These are phyloP conservation scores for Phytopythium kandeliae DNA, from an alignment of 352 stramenopile genomes.

Conservation along the genomic window DNA sequence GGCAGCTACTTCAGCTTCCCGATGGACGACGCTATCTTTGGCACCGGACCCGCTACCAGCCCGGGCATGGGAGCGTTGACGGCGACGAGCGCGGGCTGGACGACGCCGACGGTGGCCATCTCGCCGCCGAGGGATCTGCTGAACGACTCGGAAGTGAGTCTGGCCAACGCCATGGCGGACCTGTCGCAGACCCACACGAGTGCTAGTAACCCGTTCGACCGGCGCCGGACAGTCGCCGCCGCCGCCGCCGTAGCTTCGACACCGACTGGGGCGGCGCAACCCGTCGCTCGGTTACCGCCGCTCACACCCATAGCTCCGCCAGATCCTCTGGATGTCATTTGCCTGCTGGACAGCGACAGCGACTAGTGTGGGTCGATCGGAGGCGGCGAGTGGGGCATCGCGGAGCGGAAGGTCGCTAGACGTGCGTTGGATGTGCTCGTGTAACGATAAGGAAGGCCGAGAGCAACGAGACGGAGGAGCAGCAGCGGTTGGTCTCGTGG, in stretches of 20 bases:
- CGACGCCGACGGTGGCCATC: not conserved
- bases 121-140: constrained; percentile 18
- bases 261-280: not conserved
- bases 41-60: constrained; percentile 12
- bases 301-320: constrained; percentile 15
- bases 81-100: constrained; percentile 1
- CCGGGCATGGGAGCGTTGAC: not conserved
- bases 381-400: not conserved
- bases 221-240: constrained; percentile 13
- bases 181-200: constrained; percentile 52
- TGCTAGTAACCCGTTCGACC: constrained; percentile 43
- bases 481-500: no score
- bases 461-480: no score
- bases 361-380: constrained; percentile 19
- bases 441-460: constrained; percentile 2
- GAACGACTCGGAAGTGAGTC: constrained; percentile 34
- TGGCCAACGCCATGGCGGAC: constrained; percentile 60
- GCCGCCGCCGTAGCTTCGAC: not conserved
- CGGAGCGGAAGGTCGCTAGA: not conserved
- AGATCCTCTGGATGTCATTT: constrained; percentile 63
- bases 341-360: constrained; percentile 74
- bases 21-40: constrained; percentile 44
- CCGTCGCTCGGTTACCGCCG: constrained; percentile 6
- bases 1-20: constrained; percentile 44
- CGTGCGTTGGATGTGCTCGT: not conserved